phyloP scores from a whole-genome alignment of 228 moss, liverwort and hornwort genomes.

The Sphagnum fallax region DNA sequence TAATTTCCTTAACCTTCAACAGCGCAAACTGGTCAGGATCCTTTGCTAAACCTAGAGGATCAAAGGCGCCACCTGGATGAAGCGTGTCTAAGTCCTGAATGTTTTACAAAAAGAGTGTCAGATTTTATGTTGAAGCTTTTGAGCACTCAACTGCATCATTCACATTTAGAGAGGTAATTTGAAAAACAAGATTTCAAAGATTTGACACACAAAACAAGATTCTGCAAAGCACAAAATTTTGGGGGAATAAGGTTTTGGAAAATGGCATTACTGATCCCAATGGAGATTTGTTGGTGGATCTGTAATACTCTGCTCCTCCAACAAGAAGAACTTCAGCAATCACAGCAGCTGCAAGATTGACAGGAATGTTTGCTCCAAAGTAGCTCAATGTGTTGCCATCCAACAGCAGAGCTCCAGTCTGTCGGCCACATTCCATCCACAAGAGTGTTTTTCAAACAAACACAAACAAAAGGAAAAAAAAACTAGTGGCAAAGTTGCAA shows the following conservation, averaged over 20 bases:
- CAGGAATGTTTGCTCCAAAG: slow-evolving; percentile 65
- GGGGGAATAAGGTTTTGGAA: no score
- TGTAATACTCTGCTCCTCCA: slow-evolving; percentile 91
- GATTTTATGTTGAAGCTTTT: no score
- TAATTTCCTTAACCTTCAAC: slow-evolving; percentile 87
- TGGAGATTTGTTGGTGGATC: slow-evolving; percentile 79
- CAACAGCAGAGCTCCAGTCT: slow-evolving; percentile 70
- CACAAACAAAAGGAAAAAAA: no score
- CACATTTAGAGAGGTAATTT: no score
- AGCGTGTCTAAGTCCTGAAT: slow-evolving; percentile 54
- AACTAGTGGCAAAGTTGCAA: no score
- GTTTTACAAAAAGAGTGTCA: background rate
- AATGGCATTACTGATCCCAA: slow-evolving; percentile 52
- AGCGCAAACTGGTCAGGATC: slow-evolving; percentile 77
- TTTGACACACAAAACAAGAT: no score
- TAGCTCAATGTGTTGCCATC: slow-evolving; percentile 63
- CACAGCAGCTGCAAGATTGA: slow-evolving; percentile 49
- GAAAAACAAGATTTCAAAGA: no score
- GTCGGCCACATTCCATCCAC: background rate
- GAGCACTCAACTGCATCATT: no score
- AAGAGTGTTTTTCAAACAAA: no score
- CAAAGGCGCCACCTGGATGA: slow-evolving; percentile 76
- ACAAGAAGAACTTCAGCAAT: slow-evolving; percentile 69
- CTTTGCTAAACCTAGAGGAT: slow-evolving; percentile 66
- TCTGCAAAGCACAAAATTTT: no score